Base-by-base conservation (phyloP, 148 eudicot species). In the Pharnaceum exiguum region DNA sequence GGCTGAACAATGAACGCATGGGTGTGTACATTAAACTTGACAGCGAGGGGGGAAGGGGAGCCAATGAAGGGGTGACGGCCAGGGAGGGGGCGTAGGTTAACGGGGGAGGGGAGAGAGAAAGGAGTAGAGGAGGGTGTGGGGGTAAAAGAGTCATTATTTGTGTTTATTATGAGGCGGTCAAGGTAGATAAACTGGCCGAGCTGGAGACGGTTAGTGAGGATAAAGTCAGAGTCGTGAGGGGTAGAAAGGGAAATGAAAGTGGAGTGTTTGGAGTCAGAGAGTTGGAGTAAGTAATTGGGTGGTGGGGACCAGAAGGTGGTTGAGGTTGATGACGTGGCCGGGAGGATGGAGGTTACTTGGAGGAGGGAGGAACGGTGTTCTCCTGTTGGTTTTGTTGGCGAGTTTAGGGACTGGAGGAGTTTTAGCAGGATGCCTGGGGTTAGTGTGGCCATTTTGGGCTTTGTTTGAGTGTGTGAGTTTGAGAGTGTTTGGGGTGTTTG, bases 301-400 rank as follows among this genome's bases (percentile, higher is more conserved):
- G 31, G 38, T 4, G 45, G 18, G 39, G n/a, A n/a, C n/a, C n/a
- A n/a, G n/a, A n/a, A n/a, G 46, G 84, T 55, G 70, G 52, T 48
- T 60, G 93, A n/a, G 21, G 67, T 71, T 75, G 49, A 13, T 32
- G 86, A 62, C 3, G 75, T 56, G 0, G 91, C 75, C 0, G 99
- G 99, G 21, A 93, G 85, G 49, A 93, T 93, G 9, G 82, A 82
- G 69, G 69, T 85, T 62, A 93, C 80, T 59, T 93, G 99, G 57
- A 93, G 91, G 55, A 93, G 80, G 0, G 99, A 81, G 9, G 85
- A 74, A 27, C 99, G 89, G 80, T 85, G 96, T 74, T 85, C 88
- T 43, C 96, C 95, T 68, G 96, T 84, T 61, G 79, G 86, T 26
- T 77, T 72, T 15, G 87, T 60, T 73, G 38, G 39, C 51, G 96